Evolutionary conservation across 73 alveolate species (phyloP).

Genomic region (Urostyla sp.): DNA sequence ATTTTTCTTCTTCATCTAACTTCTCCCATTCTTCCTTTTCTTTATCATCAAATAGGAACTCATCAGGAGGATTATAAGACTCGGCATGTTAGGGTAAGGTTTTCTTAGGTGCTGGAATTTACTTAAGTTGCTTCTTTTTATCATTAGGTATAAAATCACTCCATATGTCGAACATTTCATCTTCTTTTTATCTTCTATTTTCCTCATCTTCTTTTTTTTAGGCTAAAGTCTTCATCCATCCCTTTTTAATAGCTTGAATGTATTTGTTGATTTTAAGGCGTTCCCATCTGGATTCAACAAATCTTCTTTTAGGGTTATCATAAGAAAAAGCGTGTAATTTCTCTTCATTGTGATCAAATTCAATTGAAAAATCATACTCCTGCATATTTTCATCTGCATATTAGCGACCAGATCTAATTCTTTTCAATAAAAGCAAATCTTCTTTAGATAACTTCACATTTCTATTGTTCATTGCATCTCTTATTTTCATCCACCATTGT

Average conservation of each 20-base stretch:
- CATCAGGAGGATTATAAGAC: slow-evolving; percentile 95
- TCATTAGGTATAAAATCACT: slow-evolving; percentile 62
- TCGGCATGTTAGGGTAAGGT: slow-evolving; percentile 94
- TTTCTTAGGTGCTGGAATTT: slow-evolving; percentile 92
- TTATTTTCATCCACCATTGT: slow-evolving; percentile 97
- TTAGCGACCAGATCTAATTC: slow-evolving; percentile 93
- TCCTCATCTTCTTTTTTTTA: slow-evolving; percentile 76
- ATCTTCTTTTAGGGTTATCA: slow-evolving; percentile 93
- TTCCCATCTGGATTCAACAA: slow-evolving; percentile 93
- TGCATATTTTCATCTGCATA: slow-evolving; percentile 81
- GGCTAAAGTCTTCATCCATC: slow-evolving; percentile 85
- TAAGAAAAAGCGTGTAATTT: slow-evolving; percentile 81
- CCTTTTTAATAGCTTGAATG: slow-evolving; percentile 92
- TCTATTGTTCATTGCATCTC: slow-evolving; percentile 92
- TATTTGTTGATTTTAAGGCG: slow-evolving; percentile 88
- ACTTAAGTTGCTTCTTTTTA: slow-evolving; percentile 70
- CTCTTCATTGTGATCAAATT: slow-evolving; percentile 80
- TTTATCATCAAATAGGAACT: slow-evolving; percentile 83
- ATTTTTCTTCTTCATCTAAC: slow-evolving; percentile 83
- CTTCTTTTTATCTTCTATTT: slow-evolving; percentile 81
- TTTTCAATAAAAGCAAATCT: slow-evolving; percentile 86
- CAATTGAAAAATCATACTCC: slow-evolving; percentile 63
- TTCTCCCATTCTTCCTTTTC: slow-evolving; percentile 83
- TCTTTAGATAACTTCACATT: slow-evolving; percentile 93
- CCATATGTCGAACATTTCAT: slow-evolving; percentile 84